phyloP scores from a whole-genome alignment of 2,329 filamentous ascomycete species.

The Aspergillus intermedius region DNA sequence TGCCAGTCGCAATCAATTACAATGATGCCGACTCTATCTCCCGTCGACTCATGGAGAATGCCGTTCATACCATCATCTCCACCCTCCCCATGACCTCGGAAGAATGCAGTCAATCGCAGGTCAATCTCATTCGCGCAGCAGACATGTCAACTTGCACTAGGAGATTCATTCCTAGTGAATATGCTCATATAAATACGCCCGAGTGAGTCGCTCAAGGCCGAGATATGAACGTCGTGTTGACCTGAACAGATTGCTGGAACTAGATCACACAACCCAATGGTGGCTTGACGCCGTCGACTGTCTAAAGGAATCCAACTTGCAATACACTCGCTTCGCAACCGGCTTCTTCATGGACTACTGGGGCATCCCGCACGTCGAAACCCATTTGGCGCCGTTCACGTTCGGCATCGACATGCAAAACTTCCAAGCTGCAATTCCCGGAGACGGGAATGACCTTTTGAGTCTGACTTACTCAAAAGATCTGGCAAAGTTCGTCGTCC shows the following conservation, averaged over 20 bases:
- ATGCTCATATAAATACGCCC: slow-evolving; percentile 29
- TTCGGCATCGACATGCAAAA: slow-evolving; percentile 42
- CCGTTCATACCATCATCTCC: slow-evolving; percentile 43
- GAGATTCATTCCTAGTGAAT: slow-evolving; percentile 41
- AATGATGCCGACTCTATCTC: slow-evolving; percentile 21
- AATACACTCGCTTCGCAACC: slow-evolving; percentile 35
- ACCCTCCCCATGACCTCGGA: slow-evolving; percentile 29
- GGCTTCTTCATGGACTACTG: slow-evolving; percentile 46
- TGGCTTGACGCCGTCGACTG: slow-evolving; percentile 21
- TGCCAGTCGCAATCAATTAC: slow-evolving; percentile 22
- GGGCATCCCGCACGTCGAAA: slow-evolving; percentile 32
- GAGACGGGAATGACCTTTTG: slow-evolving; percentile 40
- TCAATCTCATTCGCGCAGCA: slow-evolving; percentile 42
- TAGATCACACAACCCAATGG: slow-evolving; percentile 26
- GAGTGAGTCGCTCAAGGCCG: slow-evolving; percentile 17
- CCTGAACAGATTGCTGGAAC: slow-evolving; percentile 16
- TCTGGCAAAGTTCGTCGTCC: slow-evolving; percentile 43
- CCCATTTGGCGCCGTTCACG: slow-evolving; percentile 34
- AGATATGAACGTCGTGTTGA: background rate
- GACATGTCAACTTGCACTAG: slow-evolving; percentile 32
- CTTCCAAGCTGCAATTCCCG: slow-evolving; percentile 45
- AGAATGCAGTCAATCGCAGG: slow-evolving; percentile 26
- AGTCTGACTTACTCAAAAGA: slow-evolving; percentile 47
- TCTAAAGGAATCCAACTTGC: slow-evolving; percentile 28
- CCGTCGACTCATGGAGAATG: slow-evolving; percentile 28